Evolutionary conservation across 768 basidiomycete genomes (phyloP).

Genomic region (Boletus vermiculosoides): DNA sequence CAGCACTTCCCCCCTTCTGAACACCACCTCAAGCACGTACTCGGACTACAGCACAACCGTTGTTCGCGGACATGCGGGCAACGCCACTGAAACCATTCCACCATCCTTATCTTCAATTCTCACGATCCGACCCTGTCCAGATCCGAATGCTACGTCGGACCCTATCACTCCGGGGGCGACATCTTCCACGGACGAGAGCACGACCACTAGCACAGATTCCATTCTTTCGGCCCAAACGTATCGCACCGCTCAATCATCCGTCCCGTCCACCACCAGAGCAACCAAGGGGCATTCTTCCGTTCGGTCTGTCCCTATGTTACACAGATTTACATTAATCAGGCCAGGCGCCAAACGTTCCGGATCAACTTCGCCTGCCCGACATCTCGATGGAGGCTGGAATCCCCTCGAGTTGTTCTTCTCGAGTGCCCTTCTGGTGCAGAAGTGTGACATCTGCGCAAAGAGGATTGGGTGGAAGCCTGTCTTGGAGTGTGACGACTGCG

Average conservation of each 20-base stretch:
- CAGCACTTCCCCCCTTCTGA: constrained; percentile 57
- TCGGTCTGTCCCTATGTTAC: constrained; percentile 56
- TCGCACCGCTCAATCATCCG: constrained; percentile 55
- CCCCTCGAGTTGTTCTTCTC: constrained; percentile 79
- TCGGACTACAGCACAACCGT: constrained; percentile 74
- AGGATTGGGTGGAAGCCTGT: constrained; percentile 84
- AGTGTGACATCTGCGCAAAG: constrained; percentile 82
- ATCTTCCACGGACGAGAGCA: constrained; percentile 27
- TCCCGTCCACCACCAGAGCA: constrained; percentile 57
- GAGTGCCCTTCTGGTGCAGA: constrained; percentile 65
- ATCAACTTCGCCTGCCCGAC: constrained; percentile 29
- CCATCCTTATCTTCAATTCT: constrained; percentile 71
- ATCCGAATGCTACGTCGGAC: constrained; percentile 46
- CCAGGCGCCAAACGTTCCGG: constrained; percentile 62
- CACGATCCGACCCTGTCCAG: constrained; percentile 59
- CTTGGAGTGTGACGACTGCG: constrained; percentile 88
- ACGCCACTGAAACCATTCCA: constrained; percentile 39
- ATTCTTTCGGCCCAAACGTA: constrained; percentile 59
- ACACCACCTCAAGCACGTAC: constrained; percentile 40
- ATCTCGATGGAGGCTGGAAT: constrained; percentile 55
- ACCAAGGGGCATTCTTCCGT: constrained; percentile 79
- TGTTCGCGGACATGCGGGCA: constrained; percentile 48
- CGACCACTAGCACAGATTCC: constrained; percentile 44
- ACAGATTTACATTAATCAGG: constrained; percentile 85
- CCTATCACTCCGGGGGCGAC: constrained; percentile 40